Evolutionary conservation across 306 rosid species (phyloP), one percentile per base, ranked within the genome.

Genomic region (Lithocarpus polystachyus): DNA sequence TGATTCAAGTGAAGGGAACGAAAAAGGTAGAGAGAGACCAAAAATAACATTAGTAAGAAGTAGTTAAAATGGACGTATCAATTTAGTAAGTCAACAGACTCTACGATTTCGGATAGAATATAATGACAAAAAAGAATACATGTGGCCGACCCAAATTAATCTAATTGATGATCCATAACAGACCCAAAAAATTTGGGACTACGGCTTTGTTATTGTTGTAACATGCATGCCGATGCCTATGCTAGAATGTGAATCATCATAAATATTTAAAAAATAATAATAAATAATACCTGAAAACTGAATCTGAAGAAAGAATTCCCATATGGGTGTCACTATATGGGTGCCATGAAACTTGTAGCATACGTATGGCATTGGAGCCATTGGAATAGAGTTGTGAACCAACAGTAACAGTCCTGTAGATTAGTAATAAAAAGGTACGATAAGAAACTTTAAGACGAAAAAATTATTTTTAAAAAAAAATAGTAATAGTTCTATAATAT

Each of bases 291-390:
- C 99, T 84, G 90, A 95, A 91, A 85, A 95, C 97, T 10, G 98
- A 89, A 83, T 95, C 98, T 74, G 98, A 90, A 69, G 99, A 93
- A 68, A 95, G 97, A 79, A 95, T 82, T 80, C 99, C 99, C 86
- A 93, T 76, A 85, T 96, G 97, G 73, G 87, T 86, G 53, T 88
- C 89, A 76, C 99, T 91, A 80, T 84, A 86, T 19, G 97, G 97
- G 83, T 96, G 97, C 98, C 99, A 93, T 33, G 84, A 85, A 64
- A 87, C 94, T 83, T 95, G 87, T 71, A 93, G 84, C 20, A 87
- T 78, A 40, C 90, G 90, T 77, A 93, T 86, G 65, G 86, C 83
- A 77, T 82, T 88, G 88, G 82, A 73, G 54, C 83, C 84, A 7
- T 74, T 61, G 31, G 81, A 79, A 86, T 91, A 88, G 37, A 87